These are phyloP conservation scores for Cornus suecica DNA, from an alignment of 148 eudicot species.

Conservation along the genomic window DNA sequence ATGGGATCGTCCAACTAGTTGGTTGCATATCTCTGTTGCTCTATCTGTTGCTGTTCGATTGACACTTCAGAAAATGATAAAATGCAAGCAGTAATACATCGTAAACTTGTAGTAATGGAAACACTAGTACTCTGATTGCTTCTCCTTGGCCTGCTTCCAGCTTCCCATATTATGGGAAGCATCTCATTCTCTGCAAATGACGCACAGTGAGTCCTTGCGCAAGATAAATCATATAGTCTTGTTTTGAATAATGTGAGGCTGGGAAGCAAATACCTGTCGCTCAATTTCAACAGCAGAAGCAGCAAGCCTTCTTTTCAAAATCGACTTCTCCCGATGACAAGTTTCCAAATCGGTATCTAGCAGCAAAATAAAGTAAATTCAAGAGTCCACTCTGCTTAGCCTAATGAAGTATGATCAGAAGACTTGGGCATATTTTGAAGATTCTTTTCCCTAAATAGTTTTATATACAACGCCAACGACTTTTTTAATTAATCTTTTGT, in stretches of 20 bases:
- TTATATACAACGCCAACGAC: too few species aligned
- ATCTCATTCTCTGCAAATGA: constrained; percentile 76
- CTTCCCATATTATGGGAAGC: constrained; percentile 55
- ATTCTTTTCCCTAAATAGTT: too few species aligned
- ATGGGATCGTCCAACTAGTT: neutral
- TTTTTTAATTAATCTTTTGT: too few species aligned
- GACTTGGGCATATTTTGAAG: too few species aligned
- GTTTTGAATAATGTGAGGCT: neutral
- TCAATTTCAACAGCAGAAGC: constrained; percentile 83
- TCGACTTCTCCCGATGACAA: constrained; percentile 73
- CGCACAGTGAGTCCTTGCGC: neutral
- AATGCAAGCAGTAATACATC: neutral
- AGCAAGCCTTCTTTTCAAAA: constrained; percentile 66
- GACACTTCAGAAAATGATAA: neutral
- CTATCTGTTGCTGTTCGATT: constrained; percentile 3
- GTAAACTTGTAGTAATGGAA: neutral
- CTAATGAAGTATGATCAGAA: too few species aligned
- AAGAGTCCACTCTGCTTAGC: too few species aligned
- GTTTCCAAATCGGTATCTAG: constrained; percentile 71
- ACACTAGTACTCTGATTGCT: neutral
- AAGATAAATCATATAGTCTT: constrained; percentile 10
- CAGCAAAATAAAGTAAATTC: constrained; percentile 22
- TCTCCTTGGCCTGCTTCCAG: neutral
- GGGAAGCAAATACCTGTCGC: constrained; percentile 59
- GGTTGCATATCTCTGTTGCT: neutral